phyloP scores from a whole-genome alignment of 768 basidiomycete genomes.

The Rossbeevera mucosa region DNA sequence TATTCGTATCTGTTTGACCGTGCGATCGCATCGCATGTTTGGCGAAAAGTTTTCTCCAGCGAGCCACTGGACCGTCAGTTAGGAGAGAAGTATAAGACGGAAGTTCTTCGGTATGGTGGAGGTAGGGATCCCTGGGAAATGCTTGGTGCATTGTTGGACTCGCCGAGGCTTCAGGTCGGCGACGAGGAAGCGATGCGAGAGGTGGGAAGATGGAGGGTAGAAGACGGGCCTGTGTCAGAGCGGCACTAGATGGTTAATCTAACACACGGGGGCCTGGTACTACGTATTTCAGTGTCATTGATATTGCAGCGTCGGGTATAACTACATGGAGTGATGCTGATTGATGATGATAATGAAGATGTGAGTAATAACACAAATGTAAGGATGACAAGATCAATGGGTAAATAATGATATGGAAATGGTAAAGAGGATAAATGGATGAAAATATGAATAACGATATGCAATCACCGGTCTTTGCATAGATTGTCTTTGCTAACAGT shows the following conservation, averaged over 20 bases:
- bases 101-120: conserved; percentile 78
- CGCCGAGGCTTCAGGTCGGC: conserved; percentile 63
- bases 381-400: no score
- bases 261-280: no score
- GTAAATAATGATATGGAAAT: neutral
- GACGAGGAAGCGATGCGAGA: conserved; percentile 82
- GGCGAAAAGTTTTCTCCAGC: conserved; percentile 64
- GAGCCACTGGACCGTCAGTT: conserved; percentile 66
- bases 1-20: conserved; percentile 97
- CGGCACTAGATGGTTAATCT: conserved; percentile 44
- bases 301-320: conserved; percentile 2
- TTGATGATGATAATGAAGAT: neutral
- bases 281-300: neutral
- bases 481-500: conserved; percentile 8
- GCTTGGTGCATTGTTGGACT: conserved; percentile 66
- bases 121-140: conserved; percentile 93
- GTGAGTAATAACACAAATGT: neutral
- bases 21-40: conserved; percentile 92
- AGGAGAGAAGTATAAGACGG: conserved; percentile 78
- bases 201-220: conserved; percentile 86
- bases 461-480: neutral
- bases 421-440: neutral
- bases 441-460: conserved; percentile 20
- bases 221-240: conserved; percentile 61
- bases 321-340: neutral